Evolutionary conservation across 768 basidiomycete species (phyloP).

Genomic region (Pulveroboletus sp.): DNA sequence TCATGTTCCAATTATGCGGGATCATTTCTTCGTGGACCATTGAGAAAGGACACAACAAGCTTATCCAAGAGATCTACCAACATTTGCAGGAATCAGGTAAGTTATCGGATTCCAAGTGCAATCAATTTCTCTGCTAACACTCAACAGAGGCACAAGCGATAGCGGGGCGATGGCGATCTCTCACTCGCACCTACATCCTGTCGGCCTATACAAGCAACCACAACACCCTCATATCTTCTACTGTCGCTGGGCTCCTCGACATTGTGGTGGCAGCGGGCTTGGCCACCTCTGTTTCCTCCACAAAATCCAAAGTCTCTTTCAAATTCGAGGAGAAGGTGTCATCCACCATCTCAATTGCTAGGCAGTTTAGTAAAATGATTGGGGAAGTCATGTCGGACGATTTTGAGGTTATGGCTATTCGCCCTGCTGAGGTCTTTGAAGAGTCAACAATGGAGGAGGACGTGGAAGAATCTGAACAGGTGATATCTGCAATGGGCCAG

Average conservation of each 20-base stretch:
- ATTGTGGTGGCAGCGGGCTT: conserved; percentile 3
- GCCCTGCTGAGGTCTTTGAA: neutral
- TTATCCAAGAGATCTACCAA: conserved; percentile 1
- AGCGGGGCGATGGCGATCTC: conserved; percentile 7
- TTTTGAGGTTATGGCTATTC: conserved; percentile 3
- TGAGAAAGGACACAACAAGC: neutral
- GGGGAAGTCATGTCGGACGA: conserved; percentile 5
- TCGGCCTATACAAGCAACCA: conserved; percentile 2
- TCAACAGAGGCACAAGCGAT: conserved; percentile 4
- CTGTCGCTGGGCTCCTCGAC: neutral
- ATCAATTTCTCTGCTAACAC: neutral
- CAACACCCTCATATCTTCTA: neutral
- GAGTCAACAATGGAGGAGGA: conserved; percentile 1
- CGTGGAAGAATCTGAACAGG: neutral
- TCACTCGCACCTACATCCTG: neutral
- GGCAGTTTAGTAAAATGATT: conserved; percentile 2
- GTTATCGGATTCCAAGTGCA: neutral
- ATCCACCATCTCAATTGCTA: neutral
- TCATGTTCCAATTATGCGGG: neutral
- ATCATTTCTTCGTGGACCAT: conserved; percentile 11
- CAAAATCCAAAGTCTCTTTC: neutral
- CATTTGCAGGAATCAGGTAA: conserved; percentile 2
- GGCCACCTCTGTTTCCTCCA: neutral
- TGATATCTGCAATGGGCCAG: neutral
- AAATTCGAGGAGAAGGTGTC: neutral